phyloP scores from a whole-genome alignment of 495 filamentous ascomycete genomes.

The Alectoria sarmentosa region DNA sequence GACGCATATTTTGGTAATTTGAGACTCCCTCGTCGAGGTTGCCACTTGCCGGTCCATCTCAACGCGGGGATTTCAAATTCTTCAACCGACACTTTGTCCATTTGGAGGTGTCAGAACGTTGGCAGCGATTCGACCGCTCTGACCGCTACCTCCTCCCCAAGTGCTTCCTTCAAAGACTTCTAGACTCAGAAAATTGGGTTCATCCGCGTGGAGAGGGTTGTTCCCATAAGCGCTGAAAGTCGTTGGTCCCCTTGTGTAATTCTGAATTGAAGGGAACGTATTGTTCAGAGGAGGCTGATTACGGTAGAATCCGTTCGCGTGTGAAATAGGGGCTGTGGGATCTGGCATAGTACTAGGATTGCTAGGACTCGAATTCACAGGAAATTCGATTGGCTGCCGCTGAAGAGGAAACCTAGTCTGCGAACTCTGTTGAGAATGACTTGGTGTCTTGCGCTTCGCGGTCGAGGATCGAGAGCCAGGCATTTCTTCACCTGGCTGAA shows the following conservation, averaged over 20 bases:
- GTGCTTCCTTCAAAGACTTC: conserved; percentile 10
- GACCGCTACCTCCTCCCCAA: conserved; percentile 19
- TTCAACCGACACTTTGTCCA: conserved; percentile 43
- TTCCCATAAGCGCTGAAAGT: conserved; percentile 6
- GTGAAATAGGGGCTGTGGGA: conserved; percentile 14
- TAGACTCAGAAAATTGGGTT: conserved; percentile 20
- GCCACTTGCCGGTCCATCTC: background rate
- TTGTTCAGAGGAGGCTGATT: conserved; percentile 7
- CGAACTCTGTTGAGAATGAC: conserved; percentile 18
- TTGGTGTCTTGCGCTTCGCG: conserved; percentile 18
- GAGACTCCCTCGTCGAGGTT: conserved; percentile 1
- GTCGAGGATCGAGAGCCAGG: conserved; percentile 27
- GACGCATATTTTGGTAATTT: background rate
- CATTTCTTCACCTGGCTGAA: conserved; percentile 29
- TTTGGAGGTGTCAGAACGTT: conserved; percentile 35
- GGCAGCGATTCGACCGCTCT: background rate
- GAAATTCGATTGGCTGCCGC: background rate
- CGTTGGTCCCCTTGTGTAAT: conserved; percentile 5
- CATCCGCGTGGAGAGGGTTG: conserved; percentile 6
- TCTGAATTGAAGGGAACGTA: background rate
- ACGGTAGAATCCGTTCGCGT: background rate
- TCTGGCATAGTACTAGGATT: conserved; percentile 20
- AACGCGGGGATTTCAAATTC: background rate
- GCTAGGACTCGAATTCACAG: conserved; percentile 14
- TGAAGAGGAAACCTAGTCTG: conserved; percentile 11